Evolutionary conservation across 148 eudicot genomes (phyloP).

Genomic region (Simmondsia chinensis): DNA sequence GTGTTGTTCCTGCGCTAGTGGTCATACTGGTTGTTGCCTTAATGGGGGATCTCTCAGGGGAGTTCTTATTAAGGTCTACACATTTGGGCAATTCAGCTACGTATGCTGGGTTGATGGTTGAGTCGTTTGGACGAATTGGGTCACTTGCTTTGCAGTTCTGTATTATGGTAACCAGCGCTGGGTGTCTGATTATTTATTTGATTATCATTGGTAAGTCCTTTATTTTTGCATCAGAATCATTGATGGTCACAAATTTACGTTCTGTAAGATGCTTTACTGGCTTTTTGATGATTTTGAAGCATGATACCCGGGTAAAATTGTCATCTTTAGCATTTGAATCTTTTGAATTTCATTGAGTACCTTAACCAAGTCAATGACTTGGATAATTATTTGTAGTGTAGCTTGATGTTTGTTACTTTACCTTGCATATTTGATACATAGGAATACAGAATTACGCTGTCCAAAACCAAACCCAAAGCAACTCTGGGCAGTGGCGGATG

Average conservation of each 20-base stretch:
- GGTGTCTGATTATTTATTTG: slow-evolving; percentile 61
- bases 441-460: too few species aligned
- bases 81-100: slow-evolving; percentile 40
- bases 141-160: slow-evolving; percentile 57
- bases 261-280: too few species aligned
- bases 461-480: too few species aligned
- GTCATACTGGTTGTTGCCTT: slow-evolving; percentile 43
- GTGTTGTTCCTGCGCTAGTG: slow-evolving; percentile 54
- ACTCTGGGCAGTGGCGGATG: too few species aligned
- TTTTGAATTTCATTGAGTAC: too few species aligned
- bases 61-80: slow-evolving; percentile 58
- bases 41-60: slow-evolving; percentile 60
- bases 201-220: slow-evolving; percentile 60
- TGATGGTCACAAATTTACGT: not conserved
- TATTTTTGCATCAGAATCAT: not conserved
- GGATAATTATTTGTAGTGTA: too few species aligned
- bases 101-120: slow-evolving; percentile 74
- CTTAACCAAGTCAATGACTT: too few species aligned
- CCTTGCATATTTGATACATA: too few species aligned
- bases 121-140: slow-evolving; percentile 71
- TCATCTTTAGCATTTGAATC: too few species aligned
- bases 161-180: slow-evolving; percentile 64
- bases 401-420: too few species aligned
- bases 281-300: too few species aligned
- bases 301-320: too few species aligned